phyloP scores from a whole-genome alignment of 2,329 filamentous ascomycete genomes.

The Penicillium sp. region DNA sequence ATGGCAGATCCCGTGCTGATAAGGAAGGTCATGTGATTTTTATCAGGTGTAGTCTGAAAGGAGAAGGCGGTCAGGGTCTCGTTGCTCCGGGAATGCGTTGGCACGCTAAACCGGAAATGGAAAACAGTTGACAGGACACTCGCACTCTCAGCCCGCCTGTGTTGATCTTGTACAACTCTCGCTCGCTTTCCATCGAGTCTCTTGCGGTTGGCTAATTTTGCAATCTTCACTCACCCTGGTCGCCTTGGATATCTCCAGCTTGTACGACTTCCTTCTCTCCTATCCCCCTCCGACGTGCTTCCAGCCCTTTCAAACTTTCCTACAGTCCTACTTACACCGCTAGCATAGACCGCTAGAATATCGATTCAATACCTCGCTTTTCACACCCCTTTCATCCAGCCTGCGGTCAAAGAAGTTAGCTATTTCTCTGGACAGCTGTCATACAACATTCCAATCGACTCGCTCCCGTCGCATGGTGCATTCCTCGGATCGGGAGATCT shows the following conservation, averaged over 20 bases:
- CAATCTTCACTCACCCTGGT: constrained; percentile 9
- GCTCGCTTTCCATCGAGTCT: constrained; percentile 14
- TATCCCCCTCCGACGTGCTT: neutral
- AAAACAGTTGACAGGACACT: constrained; percentile 42
- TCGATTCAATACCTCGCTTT: neutral
- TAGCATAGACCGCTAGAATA: constrained; percentile 4
- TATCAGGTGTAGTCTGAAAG: constrained; percentile 11
- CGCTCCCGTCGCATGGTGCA: constrained; percentile 46
- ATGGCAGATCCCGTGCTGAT: constrained; percentile 19
- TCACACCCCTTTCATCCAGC: neutral
- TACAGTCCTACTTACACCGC: constrained; percentile 5
- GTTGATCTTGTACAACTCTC: constrained; percentile 26
- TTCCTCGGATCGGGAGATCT: constrained; percentile 49
- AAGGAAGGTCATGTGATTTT: constrained; percentile 23
- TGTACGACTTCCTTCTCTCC: constrained; percentile 16
- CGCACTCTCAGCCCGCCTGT: constrained; percentile 25
- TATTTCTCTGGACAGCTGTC: constrained; percentile 2
- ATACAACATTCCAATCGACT: constrained; percentile 17
- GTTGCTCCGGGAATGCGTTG: constrained; percentile 48
- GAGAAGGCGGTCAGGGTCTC: constrained; percentile 27
- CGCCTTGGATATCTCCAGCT: neutral
- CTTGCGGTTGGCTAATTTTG: constrained; percentile 13
- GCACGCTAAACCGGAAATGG: constrained; percentile 45
- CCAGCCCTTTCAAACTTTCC: neutral
- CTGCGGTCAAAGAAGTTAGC: constrained; percentile 1